Percentiles rank a stretch among this genome's conserved stretches.
These are phyloP conservation scores for Asterella californica DNA, from an alignment of 225 moss, liverwort and hornwort genomes.

Conservation along the genomic window DNA sequence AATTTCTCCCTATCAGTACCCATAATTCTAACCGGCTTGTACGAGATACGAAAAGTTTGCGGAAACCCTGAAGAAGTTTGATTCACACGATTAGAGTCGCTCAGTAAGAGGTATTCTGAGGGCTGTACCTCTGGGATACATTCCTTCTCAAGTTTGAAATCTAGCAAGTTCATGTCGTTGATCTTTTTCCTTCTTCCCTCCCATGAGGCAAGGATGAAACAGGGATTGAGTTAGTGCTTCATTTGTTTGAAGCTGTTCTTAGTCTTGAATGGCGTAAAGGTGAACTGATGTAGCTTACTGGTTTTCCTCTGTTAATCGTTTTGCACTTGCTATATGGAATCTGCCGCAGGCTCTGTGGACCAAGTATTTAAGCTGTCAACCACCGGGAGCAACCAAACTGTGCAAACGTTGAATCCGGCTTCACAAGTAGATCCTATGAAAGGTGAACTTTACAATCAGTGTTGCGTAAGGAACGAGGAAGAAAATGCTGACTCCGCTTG, in stretches of 20 bases:
- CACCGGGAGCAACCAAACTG: background rate
- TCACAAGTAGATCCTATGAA: background rate
- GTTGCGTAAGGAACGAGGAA: background rate
- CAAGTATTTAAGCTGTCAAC: background rate
- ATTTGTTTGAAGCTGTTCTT: background rate
- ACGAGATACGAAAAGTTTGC: background rate
- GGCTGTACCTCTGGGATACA: background rate
- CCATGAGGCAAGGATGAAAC: background rate
- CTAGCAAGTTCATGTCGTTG: background rate
- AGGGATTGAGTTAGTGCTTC: background rate
- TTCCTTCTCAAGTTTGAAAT: background rate
- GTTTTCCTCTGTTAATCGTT: background rate
- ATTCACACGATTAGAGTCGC: no score
- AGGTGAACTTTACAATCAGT: background rate
- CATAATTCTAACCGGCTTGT: background rate
- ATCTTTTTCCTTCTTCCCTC: no score
- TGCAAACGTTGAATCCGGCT: background rate
- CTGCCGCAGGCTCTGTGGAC: background rate
- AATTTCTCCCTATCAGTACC: background rate
- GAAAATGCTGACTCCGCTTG: background rate
- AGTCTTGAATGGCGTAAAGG: background rate
- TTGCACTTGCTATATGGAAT: background rate
- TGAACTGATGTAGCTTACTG: background rate
- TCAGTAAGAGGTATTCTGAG: background rate
- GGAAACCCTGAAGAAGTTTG: no score